These are phyloP conservation scores for Salvia splendens DNA, from an alignment of 257 asterid species.

Conservation along the genomic window DNA sequence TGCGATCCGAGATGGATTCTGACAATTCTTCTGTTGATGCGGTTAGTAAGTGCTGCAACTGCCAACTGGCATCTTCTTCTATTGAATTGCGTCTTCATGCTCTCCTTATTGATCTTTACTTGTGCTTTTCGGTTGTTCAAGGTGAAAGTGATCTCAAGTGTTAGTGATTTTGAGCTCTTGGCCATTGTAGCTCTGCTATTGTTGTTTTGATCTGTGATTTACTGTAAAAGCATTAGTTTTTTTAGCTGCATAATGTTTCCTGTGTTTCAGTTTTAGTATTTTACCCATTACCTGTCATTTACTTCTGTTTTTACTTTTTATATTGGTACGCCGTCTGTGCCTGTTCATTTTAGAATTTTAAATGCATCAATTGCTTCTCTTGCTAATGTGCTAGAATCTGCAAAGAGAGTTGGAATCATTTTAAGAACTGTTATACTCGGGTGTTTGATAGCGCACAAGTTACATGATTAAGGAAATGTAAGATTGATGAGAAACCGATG, in stretches of 20 bases:
- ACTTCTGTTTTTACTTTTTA: not conserved
- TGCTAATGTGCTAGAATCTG: slow-evolving; percentile 4
- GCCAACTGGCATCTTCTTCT: not conserved
- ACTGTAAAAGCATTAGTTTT: not conserved
- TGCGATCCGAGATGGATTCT: slow-evolving; percentile 66
- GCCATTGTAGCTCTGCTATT: not conserved
- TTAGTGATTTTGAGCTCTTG: slow-evolving; percentile 1
- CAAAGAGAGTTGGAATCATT: not conserved
- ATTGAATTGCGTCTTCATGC: no score
- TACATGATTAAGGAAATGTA: not conserved
- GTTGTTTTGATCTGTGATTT: slow-evolving; percentile 1
- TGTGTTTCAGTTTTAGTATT: not conserved
- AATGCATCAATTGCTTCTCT: slow-evolving; percentile 5
- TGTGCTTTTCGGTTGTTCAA: not conserved
- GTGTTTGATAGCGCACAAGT: not conserved
- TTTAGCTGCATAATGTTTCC: not conserved
- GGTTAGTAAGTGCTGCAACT: slow-evolving; percentile 56
- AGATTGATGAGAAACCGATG: not conserved
- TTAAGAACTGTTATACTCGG: slow-evolving; percentile 2
- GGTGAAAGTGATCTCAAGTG: slow-evolving; percentile 6
- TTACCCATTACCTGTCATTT: slow-evolving; percentile 1
- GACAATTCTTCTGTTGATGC: slow-evolving; percentile 82
- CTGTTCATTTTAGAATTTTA: not conserved
- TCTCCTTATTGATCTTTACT: not conserved
- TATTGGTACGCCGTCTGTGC: not conserved